Conservation (phyloP, 768 basidiomycete genomes). For the Cantharellus cinnabarinus region DNA sequence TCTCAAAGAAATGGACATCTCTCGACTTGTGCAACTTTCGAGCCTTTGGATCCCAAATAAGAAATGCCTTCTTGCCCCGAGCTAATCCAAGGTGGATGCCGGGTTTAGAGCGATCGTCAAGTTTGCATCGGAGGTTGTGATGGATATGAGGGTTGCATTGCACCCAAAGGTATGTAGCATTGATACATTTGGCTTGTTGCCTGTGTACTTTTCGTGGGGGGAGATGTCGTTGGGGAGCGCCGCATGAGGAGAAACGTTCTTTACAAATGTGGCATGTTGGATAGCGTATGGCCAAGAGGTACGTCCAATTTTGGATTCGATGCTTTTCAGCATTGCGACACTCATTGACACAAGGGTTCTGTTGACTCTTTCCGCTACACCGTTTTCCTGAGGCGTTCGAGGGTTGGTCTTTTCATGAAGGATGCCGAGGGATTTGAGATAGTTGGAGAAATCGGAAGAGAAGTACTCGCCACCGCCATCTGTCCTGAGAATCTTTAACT, state of each 20-base stretch:
- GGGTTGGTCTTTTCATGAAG: no score
- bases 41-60: slow-evolving; percentile 14
- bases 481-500: no score
- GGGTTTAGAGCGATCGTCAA: slow-evolving; percentile 12
- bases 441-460: no score
- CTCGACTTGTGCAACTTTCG: not conserved
- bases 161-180: slow-evolving; percentile 22
- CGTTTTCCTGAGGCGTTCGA: no score
- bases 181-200: slow-evolving; percentile 9
- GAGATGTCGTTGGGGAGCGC: slow-evolving; percentile 2
- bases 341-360: no score
- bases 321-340: no score
- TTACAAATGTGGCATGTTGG: not conserved
- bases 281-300: not conserved
- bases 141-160: slow-evolving; percentile 21
- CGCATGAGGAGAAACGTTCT: not conserved
- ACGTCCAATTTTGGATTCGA: no score
- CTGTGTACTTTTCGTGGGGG: slow-evolving; percentile 3
- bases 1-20: not conserved
- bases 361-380: no score
- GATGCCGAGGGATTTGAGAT: no score
- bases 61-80: slow-evolving; percentile 17
- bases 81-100: slow-evolving; percentile 23
- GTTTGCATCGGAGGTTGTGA: slow-evolving; percentile 12
- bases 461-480: no score